phyloP scores from a whole-genome alignment of 208 protist species.

The Kentomonas sorsogonicus region DNA sequence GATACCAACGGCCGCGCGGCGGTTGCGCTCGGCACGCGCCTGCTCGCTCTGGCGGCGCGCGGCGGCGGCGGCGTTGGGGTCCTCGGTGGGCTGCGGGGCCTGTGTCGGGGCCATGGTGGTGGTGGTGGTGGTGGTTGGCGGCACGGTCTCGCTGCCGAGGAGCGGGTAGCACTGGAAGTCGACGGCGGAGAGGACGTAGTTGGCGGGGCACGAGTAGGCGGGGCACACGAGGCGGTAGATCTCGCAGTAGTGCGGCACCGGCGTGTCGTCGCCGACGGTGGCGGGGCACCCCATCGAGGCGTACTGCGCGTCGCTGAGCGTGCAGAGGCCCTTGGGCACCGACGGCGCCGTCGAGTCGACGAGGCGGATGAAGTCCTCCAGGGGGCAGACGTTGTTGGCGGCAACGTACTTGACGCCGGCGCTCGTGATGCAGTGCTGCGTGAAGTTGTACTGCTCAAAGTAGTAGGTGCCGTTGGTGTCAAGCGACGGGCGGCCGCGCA shows the following conservation, averaged over 20 bases:
- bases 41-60: not conserved
- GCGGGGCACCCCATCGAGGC: constrained; percentile 32
- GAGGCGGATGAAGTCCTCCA: constrained; percentile 47
- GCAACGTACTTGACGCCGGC: constrained; percentile 20
- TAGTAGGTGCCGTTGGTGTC: constrained; percentile 22
- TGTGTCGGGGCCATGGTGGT: too few species aligned
- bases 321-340: constrained; percentile 45
- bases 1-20: constrained; percentile 5
- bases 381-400: constrained; percentile 18
- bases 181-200: constrained; percentile 25
- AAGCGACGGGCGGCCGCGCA: constrained; percentile 42
- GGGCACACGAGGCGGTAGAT: constrained; percentile 39
- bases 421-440: constrained; percentile 28
- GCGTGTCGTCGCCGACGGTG: constrained; percentile 6
- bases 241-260: constrained; percentile 20
- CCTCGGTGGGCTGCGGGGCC: too few species aligned
- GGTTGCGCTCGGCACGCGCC: not conserved
- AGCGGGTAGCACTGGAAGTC: constrained; percentile 27
- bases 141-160: too few species aligned
- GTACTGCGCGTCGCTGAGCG: constrained; percentile 33
- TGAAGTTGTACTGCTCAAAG: constrained; percentile 23
- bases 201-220: constrained; percentile 28
- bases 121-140: constrained; percentile 13
- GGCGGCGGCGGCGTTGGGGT: too few species aligned
- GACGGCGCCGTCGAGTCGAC: constrained; percentile 41